Base-by-base conservation (phyloP, 2,329 filamentous ascomycete genomes). In the Sclerotiophoma versabilis region DNA sequence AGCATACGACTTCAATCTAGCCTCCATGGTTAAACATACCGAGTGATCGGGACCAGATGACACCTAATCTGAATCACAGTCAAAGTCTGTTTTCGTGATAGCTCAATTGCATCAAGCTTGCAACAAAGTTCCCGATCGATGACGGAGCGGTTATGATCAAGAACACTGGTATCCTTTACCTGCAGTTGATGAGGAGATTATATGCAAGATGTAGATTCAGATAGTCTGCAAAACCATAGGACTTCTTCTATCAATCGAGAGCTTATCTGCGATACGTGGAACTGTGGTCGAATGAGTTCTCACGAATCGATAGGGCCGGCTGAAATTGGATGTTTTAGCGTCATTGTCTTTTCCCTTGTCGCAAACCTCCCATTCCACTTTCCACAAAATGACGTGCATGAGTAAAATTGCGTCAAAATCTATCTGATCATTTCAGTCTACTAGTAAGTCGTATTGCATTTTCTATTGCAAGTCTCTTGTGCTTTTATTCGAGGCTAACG, bases 271-370 rank as follows among this genome's bases (percentile, higher is more conserved):
- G 43, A 38, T 30, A 50, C 25, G 46, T 62, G 57, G 59, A 60
- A 57, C 48, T 49, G 54, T 54, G 62, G 57, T 64, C 48, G 50
- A 54, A 52, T 25, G 63, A 59, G 63, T 69, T 66, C 60, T 60
- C 60, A 51, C 58, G 56, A 63, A 63, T 62, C 57, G 62, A 64
- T 59, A 61, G 60, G 62, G 70, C 68, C 70, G 70, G 69, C 70
- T 73, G 69, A 71, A 71, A 71, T 73, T 71, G 64, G 62, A 71
- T 58, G 51, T 62, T 58, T 68, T 72, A 71, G 70, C 64, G 61
- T 63, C 56, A 63, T 55, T 53, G 36, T 62, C 60, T 64, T 65
- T 66, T 66, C 59, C 58, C 48, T 64, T 63, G 62, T 61, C 58
- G 60, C 63, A 60, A 59, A 62, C 62, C 60, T 67, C 62, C 53